Base-by-base conservation (phyloP, 441 rosid species). In the Rhodomyrtus psidioides region DNA sequence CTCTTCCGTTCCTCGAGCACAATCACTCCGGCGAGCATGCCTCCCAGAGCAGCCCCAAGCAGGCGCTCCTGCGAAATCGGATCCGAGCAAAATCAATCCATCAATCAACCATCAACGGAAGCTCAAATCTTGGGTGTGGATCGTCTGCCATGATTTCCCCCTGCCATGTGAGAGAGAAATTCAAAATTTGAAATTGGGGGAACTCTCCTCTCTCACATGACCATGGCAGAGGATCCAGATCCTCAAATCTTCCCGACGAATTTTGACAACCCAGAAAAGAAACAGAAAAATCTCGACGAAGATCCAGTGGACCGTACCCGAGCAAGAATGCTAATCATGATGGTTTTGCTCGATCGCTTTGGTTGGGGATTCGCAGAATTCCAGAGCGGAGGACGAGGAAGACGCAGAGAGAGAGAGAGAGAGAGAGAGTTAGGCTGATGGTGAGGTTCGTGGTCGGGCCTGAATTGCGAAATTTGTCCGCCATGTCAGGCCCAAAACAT, bases 41-140 rank as follows among this genome's bases (percentile, higher is more conserved):
- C 88, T 27, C 98, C 99, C 53, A 95, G 87, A n/a, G 95, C 89
- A 46, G 91, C 92, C 44, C 98, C 98, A 65, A 95, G 98, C 83
- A 97, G 89, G 82, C 96, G 95, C 90, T 94, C 96, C 96, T 93
- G 90, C 89, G 0, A 7, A 62, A 70, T 39, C 79, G 49, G 49
- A 70, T 70, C n/a, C 3, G n/a, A 44, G 2, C 49, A 21, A 39
- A 65, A 65, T 21, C 46, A 65, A 65, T 65, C 75, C 28, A 62
- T 16, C 76, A 4, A 19, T 4, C 75, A 34, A 30, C 49, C 79
- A 21, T 6, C 79, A 0, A 6, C 79, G 23, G 79, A 39, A 70
- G 79, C 79, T 39, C 16, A 39, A 53, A 2, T 21, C 56, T 26
- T 19, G n/a, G n/a, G n/a, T n/a, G n/a, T n/a, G n/a, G n/a, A n/a